phyloP scores from a whole-genome alignment of 2,329 filamentous ascomycete species.

The Mycosphaerella arachidis region DNA sequence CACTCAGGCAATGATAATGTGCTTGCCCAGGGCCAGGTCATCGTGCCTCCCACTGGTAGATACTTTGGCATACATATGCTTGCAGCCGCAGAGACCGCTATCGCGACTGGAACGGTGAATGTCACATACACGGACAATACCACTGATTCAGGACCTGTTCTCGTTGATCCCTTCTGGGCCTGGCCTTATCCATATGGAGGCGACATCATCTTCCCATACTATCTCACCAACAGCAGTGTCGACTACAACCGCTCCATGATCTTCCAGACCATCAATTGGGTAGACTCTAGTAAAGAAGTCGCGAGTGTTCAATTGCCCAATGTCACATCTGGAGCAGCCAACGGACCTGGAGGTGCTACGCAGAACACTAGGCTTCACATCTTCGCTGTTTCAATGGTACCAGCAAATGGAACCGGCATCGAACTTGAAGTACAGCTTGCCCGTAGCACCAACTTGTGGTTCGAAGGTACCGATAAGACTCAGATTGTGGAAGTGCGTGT shows the following conservation, averaged over 20 bases:
- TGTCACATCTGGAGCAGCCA: constrained; percentile 33
- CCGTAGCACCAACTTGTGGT: constrained; percentile 40
- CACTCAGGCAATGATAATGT: constrained; percentile 37
- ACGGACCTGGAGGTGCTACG: constrained; percentile 29
- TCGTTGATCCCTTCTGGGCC: constrained; percentile 37
- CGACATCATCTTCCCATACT: constrained; percentile 39
- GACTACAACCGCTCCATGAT: constrained; percentile 38
- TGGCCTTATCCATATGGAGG: constrained; percentile 42
- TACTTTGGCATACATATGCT: constrained; percentile 41
- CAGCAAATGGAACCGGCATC: constrained; percentile 25
- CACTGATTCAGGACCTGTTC: constrained; percentile 31
- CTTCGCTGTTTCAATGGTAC: constrained; percentile 37
- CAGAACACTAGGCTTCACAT: constrained; percentile 35
- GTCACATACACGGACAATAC: constrained; percentile 37
- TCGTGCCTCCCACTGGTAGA: constrained; percentile 30
- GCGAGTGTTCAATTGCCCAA: constrained; percentile 36
- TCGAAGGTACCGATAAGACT: constrained; percentile 37
- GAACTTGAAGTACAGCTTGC: constrained; percentile 37
- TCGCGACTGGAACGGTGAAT: constrained; percentile 37
- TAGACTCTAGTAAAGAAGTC: constrained; percentile 39
- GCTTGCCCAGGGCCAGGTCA: constrained; percentile 35
- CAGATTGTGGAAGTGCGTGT: constrained; percentile 38
- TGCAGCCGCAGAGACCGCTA: constrained; percentile 37
- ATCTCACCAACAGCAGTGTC: constrained; percentile 33
- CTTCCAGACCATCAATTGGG: constrained; percentile 38